Evolutionary conservation across 495 filamentous ascomycete species (phyloP).

Genomic region (Talaromyces stipitatus): DNA sequence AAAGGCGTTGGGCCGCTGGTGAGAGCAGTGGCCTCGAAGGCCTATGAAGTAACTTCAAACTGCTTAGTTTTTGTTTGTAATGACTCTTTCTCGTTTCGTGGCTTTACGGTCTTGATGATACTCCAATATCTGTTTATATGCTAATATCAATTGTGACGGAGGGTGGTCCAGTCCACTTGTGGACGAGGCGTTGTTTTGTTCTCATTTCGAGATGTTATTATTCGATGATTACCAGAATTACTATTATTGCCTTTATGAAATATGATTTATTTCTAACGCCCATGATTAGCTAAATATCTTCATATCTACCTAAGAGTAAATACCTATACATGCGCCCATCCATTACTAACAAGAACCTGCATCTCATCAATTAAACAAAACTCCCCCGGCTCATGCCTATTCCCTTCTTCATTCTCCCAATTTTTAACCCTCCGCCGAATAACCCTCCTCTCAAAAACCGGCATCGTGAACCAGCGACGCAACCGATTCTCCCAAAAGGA

Average conservation of each 20-base stretch:
- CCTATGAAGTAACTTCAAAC: neutral
- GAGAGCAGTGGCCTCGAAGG: constrained; percentile 6
- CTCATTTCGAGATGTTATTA: neutral
- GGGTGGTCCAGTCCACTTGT: neutral
- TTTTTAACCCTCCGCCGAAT: constrained; percentile 32
- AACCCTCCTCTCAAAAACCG: constrained; percentile 26
- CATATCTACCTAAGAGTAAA: too few relatives aligned
- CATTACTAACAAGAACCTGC: constrained; percentile 68
- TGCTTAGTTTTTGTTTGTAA: neutral
- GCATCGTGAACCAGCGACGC: constrained; percentile 38
- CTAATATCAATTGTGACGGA: neutral
- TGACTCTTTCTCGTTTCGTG: neutral
- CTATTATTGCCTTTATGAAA: neutral
- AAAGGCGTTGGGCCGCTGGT: constrained; percentile 6
- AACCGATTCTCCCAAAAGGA: constrained; percentile 53
- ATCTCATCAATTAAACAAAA: constrained; percentile 77
- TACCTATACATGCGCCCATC: constrained; percentile 69
- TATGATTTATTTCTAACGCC: neutral
- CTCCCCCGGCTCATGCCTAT: constrained; percentile 45
- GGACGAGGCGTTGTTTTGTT: neutral
- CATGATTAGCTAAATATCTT: too few relatives aligned
- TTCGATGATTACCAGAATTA: neutral
- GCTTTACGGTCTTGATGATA: neutral
- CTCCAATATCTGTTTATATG: neutral
- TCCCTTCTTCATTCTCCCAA: constrained; percentile 27